These are phyloP conservation scores for Fusarium nanum DNA, from an alignment of 2,329 filamentous ascomycete genomes.

Conservation along the genomic window DNA sequence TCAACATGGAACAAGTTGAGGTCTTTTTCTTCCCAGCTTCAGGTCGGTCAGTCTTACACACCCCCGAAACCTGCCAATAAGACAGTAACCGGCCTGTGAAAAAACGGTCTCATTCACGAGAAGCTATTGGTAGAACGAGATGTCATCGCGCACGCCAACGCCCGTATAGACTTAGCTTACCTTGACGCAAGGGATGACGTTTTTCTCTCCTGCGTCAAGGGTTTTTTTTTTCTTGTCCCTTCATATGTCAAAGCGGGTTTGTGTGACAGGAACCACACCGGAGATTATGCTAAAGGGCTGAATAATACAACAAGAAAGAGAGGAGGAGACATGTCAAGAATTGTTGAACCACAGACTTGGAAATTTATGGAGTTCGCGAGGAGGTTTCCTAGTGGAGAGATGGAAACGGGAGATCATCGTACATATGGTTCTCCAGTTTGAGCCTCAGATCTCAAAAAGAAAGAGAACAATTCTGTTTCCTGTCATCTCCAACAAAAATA, in stretches of 20 bases:
- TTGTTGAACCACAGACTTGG: not conserved
- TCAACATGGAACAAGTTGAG: not conserved
- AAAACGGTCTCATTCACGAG: constrained; percentile 5
- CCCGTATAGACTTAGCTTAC: constrained; percentile 13
- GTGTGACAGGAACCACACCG: constrained; percentile 24
- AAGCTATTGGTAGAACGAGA: constrained; percentile 7
- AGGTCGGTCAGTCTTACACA: constrained; percentile 7
- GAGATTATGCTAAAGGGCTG: not conserved
- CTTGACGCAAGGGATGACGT: constrained; percentile 27
- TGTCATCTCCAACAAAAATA: constrained; percentile 1
- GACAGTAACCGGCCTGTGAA: constrained; percentile 4
- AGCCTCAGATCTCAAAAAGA: constrained; percentile 24
- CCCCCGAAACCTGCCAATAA: not conserved
- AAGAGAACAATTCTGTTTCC: not conserved
- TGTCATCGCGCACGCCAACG: constrained; percentile 37
- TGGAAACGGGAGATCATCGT: constrained; percentile 38
- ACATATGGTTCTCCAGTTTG: constrained; percentile 21
- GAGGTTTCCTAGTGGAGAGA: constrained; percentile 27
- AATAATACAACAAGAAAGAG: not conserved
- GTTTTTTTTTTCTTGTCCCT: constrained; percentile 4
- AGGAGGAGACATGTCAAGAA: not conserved
- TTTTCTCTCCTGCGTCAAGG: constrained; percentile 27
- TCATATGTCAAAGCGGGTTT: not conserved
- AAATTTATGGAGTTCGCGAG: constrained; percentile 26
- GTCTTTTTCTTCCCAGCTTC: constrained; percentile 1